Conservation (phyloP, 805 yeast genomes). For the Saturnispora dispora region DNA sequence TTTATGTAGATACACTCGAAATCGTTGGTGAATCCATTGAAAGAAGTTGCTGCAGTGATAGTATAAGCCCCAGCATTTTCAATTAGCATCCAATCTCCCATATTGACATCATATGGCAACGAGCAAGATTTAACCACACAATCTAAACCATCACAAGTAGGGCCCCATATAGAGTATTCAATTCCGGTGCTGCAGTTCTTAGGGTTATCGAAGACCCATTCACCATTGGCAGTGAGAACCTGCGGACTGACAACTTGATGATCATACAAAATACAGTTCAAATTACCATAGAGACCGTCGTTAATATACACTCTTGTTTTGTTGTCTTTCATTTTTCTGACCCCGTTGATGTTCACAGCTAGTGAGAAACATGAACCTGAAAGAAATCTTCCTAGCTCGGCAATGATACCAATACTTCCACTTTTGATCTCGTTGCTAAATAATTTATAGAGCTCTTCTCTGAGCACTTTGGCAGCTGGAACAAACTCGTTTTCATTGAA, state of each 20-base stretch:
- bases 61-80: slow-evolving; percentile 86
- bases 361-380: slow-evolving; percentile 80
- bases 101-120: slow-evolving; percentile 52
- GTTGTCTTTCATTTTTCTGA: slow-evolving; percentile 36
- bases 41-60: slow-evolving; percentile 80
- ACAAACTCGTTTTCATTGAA: slow-evolving; percentile 39
- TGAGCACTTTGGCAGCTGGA: slow-evolving; percentile 49
- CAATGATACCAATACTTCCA: slow-evolving; percentile 45
- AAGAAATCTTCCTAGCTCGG: slow-evolving; percentile 92
- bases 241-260: slow-evolving; percentile 73
- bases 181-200: slow-evolving; percentile 11
- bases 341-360: slow-evolving; percentile 80
- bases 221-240: slow-evolving; percentile 49
- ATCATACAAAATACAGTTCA: slow-evolving; percentile 89
- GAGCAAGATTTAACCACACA: slow-evolving; percentile 50
- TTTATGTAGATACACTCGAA: slow-evolving; percentile 58
- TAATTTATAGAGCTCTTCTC: slow-evolving; percentile 41
- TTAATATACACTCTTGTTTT: slow-evolving; percentile 75
- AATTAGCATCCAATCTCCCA: slow-evolving; percentile 93
- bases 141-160: slow-evolving; percentile 95
- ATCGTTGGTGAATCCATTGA: slow-evolving; percentile 74
- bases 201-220: slow-evolving; percentile 12
- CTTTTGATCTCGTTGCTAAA: slow-evolving; percentile 41
- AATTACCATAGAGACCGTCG: slow-evolving; percentile 92
- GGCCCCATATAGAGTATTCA: slow-evolving; percentile 85